Evolutionary conservation across 805 yeast species (phyloP), one percentile per base, ranked within the genome.

Genomic region (Teunomyces pallodes): DNA sequence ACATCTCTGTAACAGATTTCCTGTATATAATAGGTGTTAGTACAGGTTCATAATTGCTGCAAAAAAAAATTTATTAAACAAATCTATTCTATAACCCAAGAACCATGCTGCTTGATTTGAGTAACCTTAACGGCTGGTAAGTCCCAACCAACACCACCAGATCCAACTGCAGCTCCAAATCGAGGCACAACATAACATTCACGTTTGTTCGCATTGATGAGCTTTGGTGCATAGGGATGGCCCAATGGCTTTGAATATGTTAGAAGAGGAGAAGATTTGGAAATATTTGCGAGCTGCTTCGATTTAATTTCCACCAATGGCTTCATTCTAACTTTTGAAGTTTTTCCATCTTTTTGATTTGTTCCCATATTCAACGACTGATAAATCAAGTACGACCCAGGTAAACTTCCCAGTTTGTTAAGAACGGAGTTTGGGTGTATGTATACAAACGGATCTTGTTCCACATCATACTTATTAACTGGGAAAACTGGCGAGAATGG

Each of bases 101-200:
- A 72, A 0, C 95, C 94, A 31, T 76, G 67, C 5, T 72, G 64
- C 60, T 85, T 87, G 50, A 72, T 75, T 62, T 92, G 97, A 1
- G 72, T 72, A 2, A 90, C 94, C 62, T 89, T 85, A 26, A 85
- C 72, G 6, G 94, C 96, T 5, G 78, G 77, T 45, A 92, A 67
- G 57, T 92, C 97, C 96, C 97, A 92, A 7, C 96, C 96, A 26
- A 86, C 75, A 17, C 89, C 87, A 16, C 96, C 97, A 36, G 83
- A 77, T 9, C 96, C 96, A 38, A 85, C 74, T 5, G 83, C 77
- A 9, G 95, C 91, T 3, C 97, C 97, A 61, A 87, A 82, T 47
- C 97, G 71, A 1, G 98, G 97, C 44, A 90, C 84, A 12, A 91
- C 97, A 69, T 89, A 91, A 56, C 95, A 88, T 59, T 86, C 91